Base-by-base conservation (phyloP, 106 monocot species). In the Dioscorea dumetorum region DNA sequence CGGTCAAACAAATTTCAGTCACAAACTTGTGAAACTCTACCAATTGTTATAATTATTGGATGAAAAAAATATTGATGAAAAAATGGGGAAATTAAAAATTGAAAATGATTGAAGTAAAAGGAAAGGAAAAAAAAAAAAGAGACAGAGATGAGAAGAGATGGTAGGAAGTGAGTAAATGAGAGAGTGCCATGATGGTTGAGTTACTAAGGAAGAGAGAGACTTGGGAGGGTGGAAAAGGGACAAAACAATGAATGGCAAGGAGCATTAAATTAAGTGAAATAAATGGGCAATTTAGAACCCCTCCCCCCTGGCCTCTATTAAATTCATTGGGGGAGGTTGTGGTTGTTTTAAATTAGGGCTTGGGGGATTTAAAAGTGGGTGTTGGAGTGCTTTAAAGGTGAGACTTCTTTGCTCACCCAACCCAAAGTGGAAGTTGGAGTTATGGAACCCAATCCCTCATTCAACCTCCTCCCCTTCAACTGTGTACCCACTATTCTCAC, bases 331-430 rank as follows among this genome's bases (percentile, higher is more conserved):
- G 49, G 22, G 75, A 24, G 41, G 62, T 28, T 22, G 33, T 50
- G 35, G 33, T 18, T 72, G 74, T 66, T 75, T 75, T 74, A 75
- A 78, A 72, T 79, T 68, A 72, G 67, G 76, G 67, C 33, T 41
- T 51, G 17, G 0, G 51, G 51, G 51, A 13, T 34, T 62, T 81
- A 63, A 74, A 78, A 77, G 72, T 21, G 74, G 81, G 85, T 81
- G 81, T 75, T 85, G 78, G 78, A 49, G 60, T 64, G 85, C 78
- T 78, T 85, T 85, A 75, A 85, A 82, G 72, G 75, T 68, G 69
- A 16, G 54, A 60, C 49, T 53, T 78, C 57, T 74, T 57, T 72
- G 72, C 77, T 73, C 77, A 84, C 69, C 80, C 80, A 73, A 84
- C 69, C 80, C 80, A 73, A 75, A 81, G 49, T 64, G 72, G 71